Conservation (phyloP, 2,329 filamentous ascomycete species). For the Fusarium sp. region DNA sequence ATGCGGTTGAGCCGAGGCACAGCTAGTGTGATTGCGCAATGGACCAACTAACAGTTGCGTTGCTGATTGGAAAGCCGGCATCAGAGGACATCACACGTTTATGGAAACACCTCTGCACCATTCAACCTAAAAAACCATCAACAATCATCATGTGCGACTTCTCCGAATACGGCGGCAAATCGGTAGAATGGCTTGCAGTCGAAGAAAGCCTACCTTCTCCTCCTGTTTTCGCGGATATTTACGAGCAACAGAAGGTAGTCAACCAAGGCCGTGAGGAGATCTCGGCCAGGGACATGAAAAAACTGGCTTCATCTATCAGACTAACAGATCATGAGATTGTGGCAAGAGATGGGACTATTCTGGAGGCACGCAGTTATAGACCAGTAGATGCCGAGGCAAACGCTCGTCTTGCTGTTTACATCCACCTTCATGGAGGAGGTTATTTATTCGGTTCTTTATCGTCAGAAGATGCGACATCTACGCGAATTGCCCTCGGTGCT, state of each 20-base stretch:
- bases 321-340: constrained; percentile 48
- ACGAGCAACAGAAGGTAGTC: constrained; percentile 5
- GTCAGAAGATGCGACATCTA: constrained; percentile 64
- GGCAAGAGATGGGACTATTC: constrained; percentile 13
- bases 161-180: constrained; percentile 55
- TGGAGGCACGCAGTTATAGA: constrained; percentile 33
- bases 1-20: constrained; percentile 7
- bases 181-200: constrained; percentile 57
- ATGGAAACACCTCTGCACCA: background rate
- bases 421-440: constrained; percentile 66
- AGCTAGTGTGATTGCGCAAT: background rate
- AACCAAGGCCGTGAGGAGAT: constrained; percentile 26
- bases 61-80: background rate
- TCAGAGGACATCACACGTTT: background rate
- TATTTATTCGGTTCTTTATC: constrained; percentile 64
- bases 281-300: constrained; percentile 20
- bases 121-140: background rate
- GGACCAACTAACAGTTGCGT: background rate
- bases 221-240: constrained; percentile 8
- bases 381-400: constrained; percentile 20
- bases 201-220: constrained; percentile 36
- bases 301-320: constrained; percentile 41
- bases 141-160: constrained; percentile 37
- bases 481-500: constrained; percentile 57
- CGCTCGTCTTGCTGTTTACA: constrained; percentile 59